Base-by-base conservation (phyloP, 2,329 filamentous ascomycete species). In the Ustulina deusta region DNA sequence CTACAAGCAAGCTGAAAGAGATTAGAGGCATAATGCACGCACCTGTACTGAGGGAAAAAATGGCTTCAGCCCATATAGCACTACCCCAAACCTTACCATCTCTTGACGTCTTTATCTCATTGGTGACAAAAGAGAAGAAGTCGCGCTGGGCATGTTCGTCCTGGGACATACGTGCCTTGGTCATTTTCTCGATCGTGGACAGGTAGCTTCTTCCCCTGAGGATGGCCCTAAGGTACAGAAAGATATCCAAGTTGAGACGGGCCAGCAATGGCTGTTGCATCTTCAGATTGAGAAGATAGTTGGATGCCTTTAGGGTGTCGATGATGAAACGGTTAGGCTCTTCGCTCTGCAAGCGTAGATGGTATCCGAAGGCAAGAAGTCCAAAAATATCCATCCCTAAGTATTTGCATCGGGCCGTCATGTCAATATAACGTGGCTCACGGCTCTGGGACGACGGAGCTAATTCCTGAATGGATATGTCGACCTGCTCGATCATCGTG, bases 31-130 rank as follows among this genome's bases (percentile, higher is more conserved):
- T n/a, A n/a, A n/a, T n/a, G n/a, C n/a, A n/a, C n/a, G n/a, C n/a
- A n/a, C n/a, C n/a, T n/a, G n/a, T n/a, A n/a, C n/a, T n/a, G n/a
- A 67, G 60, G 56, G 85, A 78, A 0, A 82, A 79, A 57, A 83
- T 82, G 1, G 82, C 81, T 67, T 84, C 82, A 15, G 79, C 80
- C n/a, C n/a, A n/a, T n/a, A n/a, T n/a, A n/a, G n/a, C n/a, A n/a
- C n/a, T n/a, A n/a, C n/a, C n/a, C 80, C 82, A 83, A 15, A 85
- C 78, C 58, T 84, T 82, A 34, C 59, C 57, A 6, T 62, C 34
- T 13, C 48, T 58, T 10, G 71, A 27, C 49, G 62, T 61, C 11
- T 58, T 68, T 6, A 73, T 22, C 1, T 25, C 52, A 13, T 68
- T 57, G 0, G 68, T 65, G 2, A 72, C 55, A 29, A 71, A 65